A percentile compares a stretch with the other conserved stretches of the same genome.
phyloP scores from a whole-genome alignment of 306 rosid species.

The Vicia villosa region DNA sequence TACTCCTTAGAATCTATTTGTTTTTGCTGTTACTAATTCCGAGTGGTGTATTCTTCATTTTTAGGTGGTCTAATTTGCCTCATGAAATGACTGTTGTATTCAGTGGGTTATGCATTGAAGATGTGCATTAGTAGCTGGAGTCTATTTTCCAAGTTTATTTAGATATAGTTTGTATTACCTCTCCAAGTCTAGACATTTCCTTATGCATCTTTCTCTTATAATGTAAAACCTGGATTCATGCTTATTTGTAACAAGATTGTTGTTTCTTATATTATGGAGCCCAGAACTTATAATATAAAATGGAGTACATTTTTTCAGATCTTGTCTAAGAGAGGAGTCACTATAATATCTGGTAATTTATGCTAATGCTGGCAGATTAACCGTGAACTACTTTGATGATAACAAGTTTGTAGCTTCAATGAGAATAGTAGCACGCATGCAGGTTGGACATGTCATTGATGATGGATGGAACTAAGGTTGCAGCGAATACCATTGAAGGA shows the following conservation, averaged over 20 bases:
- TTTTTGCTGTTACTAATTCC: too few relatives aligned
- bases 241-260: conserved; percentile 95
- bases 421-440: too few relatives aligned
- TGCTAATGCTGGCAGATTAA: conserved; percentile 77
- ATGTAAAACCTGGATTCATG: conserved; percentile 59
- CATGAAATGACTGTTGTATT: conserved; percentile 99
- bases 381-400: conserved; percentile 69
- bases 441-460: too few relatives aligned
- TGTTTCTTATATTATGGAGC: neutral
- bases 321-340: conserved; percentile 60
- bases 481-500: too few relatives aligned
- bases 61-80: conserved; percentile 98
- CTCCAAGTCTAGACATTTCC: conserved; percentile 12
- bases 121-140: conserved; percentile 54
- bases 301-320: conserved; percentile 40
- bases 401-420: too few relatives aligned
- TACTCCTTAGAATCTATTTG: too few relatives aligned
- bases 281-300: conserved; percentile 6
- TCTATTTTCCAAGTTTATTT: conserved; percentile 21
- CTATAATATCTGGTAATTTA: conserved; percentile 68
- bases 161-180: conserved; percentile 17
- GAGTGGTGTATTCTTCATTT: too few relatives aligned
- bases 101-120: conserved; percentile 98
- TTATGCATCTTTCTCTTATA: conserved; percentile 24
- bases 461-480: too few relatives aligned